These are phyloP conservation scores for Penicillium sp. DNA, from an alignment of 2,329 filamentous ascomycete genomes.

Conservation along the genomic window DNA sequence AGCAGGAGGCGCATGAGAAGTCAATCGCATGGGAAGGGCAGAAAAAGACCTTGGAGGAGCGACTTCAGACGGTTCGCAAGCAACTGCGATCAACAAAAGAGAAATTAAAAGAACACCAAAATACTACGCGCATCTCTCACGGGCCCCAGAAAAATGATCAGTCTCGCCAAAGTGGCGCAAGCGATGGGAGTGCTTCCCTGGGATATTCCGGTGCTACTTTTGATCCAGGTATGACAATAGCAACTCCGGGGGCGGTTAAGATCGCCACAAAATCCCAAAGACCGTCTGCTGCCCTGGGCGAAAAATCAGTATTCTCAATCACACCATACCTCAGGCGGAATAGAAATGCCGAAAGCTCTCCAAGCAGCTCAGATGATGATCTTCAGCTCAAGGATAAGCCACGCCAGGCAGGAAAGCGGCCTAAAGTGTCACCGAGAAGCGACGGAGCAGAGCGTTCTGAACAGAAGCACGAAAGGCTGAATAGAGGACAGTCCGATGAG, in stretches of 20 bases:
- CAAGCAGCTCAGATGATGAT: conserved; percentile 24
- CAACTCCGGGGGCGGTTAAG: conserved; percentile 47
- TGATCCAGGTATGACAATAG: conserved; percentile 45
- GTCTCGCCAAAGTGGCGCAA: conserved; percentile 26
- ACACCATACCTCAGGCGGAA: conserved; percentile 86
- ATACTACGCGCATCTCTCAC: conserved; percentile 36
- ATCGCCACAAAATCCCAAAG: conserved; percentile 55
- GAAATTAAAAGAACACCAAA: conserved; percentile 64
- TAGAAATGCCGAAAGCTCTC: conserved; percentile 49
- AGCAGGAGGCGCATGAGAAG: conserved; percentile 53
- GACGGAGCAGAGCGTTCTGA: background rate
- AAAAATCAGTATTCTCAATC: conserved; percentile 90
- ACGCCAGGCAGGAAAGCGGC: background rate
- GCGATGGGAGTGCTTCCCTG: conserved; percentile 40
- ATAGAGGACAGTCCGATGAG: background rate
- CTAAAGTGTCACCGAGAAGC: background rate
- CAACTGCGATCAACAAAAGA: conserved; percentile 68
- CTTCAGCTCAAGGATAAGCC: conserved; percentile 11
- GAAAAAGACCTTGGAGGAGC: conserved; percentile 64
- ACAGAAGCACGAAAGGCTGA: background rate
- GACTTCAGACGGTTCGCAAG: conserved; percentile 63
- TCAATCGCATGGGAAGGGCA: conserved; percentile 59
- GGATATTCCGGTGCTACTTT: conserved; percentile 28
- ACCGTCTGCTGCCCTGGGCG: conserved; percentile 62
- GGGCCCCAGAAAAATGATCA: conserved; percentile 21